phyloP scores from a whole-genome alignment of 78 protist genomes.

The Isochrysis galbana region DNA sequence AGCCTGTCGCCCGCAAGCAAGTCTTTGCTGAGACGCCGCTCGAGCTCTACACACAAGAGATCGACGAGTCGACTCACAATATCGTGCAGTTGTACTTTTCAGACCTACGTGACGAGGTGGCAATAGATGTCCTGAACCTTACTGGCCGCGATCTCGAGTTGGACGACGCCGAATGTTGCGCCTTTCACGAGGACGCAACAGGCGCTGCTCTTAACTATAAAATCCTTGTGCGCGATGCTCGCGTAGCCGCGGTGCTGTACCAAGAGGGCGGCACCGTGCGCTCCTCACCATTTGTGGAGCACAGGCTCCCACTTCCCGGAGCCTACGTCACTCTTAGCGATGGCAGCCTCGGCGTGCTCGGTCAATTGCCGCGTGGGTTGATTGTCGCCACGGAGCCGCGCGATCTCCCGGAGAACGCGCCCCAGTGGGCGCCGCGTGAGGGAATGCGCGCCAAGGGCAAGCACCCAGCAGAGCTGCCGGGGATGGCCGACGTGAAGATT shows the following conservation, averaged over 20 bases:
- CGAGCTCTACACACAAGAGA: conserved; percentile 13
- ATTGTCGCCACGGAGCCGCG: background rate
- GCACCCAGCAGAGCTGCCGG: conserved; percentile 12
- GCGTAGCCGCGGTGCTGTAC: background rate
- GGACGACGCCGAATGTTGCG: background rate
- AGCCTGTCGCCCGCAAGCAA: conserved; percentile 13
- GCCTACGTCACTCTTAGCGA: background rate
- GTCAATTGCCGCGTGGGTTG: background rate
- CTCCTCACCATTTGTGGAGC: background rate
- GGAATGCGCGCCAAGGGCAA: conserved; percentile 6
- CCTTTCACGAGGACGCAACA: background rate
- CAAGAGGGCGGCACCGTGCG: background rate
- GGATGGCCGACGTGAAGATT: background rate
- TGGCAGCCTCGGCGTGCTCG: background rate
- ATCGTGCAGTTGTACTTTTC: conserved; percentile 19
- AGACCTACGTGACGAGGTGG: conserved; percentile 5
- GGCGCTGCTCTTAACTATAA: conserved; percentile 14
- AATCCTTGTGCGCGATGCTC: background rate
- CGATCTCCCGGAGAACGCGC: conserved; percentile 17
- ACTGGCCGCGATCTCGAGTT: background rate
- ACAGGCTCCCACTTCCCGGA: background rate
- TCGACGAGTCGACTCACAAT: background rate
- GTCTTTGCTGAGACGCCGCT: background rate
- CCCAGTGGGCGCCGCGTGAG: background rate
- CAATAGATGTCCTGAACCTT: conserved; percentile 2